These are phyloP conservation scores for Nidula microcarpa DNA, from an alignment of 768 basidiomycete genomes.

Conservation along the genomic window DNA sequence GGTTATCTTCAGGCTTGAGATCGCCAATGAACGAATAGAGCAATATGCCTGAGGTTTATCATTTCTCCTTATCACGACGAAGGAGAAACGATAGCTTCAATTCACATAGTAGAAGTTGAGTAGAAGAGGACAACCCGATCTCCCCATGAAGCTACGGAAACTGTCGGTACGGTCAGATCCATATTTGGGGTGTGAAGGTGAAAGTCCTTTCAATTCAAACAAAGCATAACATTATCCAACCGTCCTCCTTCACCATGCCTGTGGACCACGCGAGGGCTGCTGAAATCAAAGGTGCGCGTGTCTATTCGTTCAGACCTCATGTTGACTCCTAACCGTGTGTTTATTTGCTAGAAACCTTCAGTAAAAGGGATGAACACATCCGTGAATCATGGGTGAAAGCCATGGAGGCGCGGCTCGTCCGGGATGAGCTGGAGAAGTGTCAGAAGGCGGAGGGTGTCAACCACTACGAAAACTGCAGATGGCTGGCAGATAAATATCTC, in stretches of 20 bases:
- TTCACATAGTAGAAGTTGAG: no score
- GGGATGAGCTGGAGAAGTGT: constrained; percentile 86
- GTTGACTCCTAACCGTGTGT: background rate
- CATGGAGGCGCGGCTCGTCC: constrained; percentile 89
- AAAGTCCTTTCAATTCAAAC: constrained; percentile 10
- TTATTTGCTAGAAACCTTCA: constrained; percentile 46
- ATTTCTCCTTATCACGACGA: no score
- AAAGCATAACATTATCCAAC: constrained; percentile 17
- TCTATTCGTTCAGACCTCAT: background rate
- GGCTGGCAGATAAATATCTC: constrained; percentile 80
- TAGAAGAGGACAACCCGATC: no score
- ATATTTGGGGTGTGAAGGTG: background rate
- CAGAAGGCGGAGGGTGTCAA: constrained; percentile 90
- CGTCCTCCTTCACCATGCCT: constrained; percentile 28
- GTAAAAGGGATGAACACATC: constrained; percentile 70
- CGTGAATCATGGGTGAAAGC: constrained; percentile 93
- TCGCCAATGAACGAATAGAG: no score
- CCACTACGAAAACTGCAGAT: constrained; percentile 84
- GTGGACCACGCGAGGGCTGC: constrained; percentile 36
- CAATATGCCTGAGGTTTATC: no score
- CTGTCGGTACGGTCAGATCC: no score
- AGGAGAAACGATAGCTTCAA: no score
- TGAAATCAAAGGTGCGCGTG: constrained; percentile 49
- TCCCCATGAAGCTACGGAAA: no score
- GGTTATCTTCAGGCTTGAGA: no score